Evolutionary conservation across 768 basidiomycete species (phyloP).

Genomic region (Coprinopsis cinerea): DNA sequence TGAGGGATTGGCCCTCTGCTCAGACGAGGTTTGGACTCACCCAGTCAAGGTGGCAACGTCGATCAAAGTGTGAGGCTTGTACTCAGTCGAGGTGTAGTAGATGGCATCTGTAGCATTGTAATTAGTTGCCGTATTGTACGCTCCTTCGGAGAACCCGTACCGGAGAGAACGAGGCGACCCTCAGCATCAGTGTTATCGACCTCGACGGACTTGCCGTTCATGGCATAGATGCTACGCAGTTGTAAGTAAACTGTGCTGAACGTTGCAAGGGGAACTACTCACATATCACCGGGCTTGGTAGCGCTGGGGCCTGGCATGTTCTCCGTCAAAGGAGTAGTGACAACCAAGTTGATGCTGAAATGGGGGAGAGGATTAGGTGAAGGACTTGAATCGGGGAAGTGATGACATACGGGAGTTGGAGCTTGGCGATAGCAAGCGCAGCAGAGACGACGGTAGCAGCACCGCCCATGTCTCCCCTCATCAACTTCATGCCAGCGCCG

Average conservation of each 20-base stretch:
- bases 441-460: slow-evolving; percentile 75
- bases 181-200: slow-evolving; percentile 88
- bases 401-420: slow-evolving; percentile 63
- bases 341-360: slow-evolving; percentile 66
- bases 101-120: slow-evolving; percentile 54
- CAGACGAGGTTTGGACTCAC: slow-evolving; percentile 28
- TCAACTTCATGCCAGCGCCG: slow-evolving; percentile 72
- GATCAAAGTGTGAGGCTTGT: slow-evolving; percentile 75
- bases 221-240: slow-evolving; percentile 59
- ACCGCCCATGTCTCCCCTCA: slow-evolving; percentile 89
- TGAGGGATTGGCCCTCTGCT: not conserved
- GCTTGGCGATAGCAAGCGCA: slow-evolving; percentile 72
- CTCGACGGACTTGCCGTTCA: slow-evolving; percentile 86
- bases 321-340: slow-evolving; percentile 71
- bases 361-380: not conserved
- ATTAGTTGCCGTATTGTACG: not conserved
- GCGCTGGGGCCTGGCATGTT: slow-evolving; percentile 76
- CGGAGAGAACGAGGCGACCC: slow-evolving; percentile 70
- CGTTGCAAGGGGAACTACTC: too few relatives aligned
- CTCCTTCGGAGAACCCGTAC: slow-evolving; percentile 26
- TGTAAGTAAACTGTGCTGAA: not conserved
- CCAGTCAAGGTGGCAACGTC: slow-evolving; percentile 87
- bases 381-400: not conserved
- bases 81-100: slow-evolving; percentile 73
- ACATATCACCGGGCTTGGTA: slow-evolving; percentile 87